Conservation (phyloP, 2,329 filamentous ascomycete species). For the Microcyclospora tardicrescens region DNA sequence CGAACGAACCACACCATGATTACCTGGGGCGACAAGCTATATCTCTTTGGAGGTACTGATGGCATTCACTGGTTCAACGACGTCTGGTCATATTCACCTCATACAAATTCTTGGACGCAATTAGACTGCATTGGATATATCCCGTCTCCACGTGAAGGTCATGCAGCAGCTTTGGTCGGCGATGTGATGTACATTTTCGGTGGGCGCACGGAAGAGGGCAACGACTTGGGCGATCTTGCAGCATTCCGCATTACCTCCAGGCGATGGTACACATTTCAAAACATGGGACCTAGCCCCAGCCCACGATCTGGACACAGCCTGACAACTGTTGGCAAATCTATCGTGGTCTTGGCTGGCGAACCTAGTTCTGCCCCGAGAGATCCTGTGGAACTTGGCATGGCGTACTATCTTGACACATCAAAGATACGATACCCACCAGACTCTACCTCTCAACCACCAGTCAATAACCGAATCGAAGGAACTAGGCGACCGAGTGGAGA, state of each 20-base stretch:
- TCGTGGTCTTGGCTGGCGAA: conserved; percentile 86
- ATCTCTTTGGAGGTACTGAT: conserved; percentile 95
- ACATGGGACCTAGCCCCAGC: conserved; percentile 94
- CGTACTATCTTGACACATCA: conserved; percentile 83
- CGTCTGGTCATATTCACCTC: conserved; percentile 90
- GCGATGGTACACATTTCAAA: conserved; percentile 98
- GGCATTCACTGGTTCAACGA: conserved; percentile 97
- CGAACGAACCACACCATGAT: conserved; percentile 91
- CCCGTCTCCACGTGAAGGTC: conserved; percentile 81
- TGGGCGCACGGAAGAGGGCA: conserved; percentile 83
- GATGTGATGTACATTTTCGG: conserved; percentile 99
- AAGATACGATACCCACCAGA: conserved; percentile 89
- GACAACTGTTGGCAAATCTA: conserved; percentile 85
- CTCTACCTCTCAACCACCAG: conserved; percentile 23
- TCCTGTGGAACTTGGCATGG: conserved; percentile 71
- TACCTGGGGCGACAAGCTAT: conserved; percentile 85
- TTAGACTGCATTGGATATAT: conserved; percentile 97
- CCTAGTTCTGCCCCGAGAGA: conserved; percentile 76
- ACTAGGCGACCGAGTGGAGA: conserved; percentile 22
- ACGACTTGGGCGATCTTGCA: conserved; percentile 82
- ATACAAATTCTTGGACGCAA: conserved; percentile 69
- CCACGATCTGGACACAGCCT: conserved; percentile 93
- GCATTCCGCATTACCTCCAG: conserved; percentile 71
- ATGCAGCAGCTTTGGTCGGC: conserved; percentile 83
- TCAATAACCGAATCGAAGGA: conserved; percentile 18